Percentiles rank a stretch among this genome's conserved stretches.
Conservation (phyloP, 2,329 filamentous ascomycete species). For the Aspergillus viridinutans region DNA sequence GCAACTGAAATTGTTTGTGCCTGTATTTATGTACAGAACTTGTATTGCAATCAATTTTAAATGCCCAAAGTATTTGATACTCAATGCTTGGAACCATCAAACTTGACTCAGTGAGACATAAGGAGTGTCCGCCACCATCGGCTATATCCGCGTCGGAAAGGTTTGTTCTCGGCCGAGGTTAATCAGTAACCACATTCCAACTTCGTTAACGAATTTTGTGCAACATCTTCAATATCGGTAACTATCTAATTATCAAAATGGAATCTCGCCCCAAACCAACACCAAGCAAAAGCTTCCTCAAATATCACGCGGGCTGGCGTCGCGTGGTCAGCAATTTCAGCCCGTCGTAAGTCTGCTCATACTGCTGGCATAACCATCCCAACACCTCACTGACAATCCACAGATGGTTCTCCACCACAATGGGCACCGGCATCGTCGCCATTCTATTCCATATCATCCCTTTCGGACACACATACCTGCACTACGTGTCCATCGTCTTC, state of each 20-base stretch:
- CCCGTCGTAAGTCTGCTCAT: conserved; percentile 45
- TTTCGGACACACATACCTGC: conserved; percentile 55
- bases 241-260: neutral
- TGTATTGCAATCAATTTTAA: neutral
- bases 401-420: conserved; percentile 57
- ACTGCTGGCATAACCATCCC: neutral
- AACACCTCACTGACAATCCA: neutral
- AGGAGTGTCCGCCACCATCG: neutral
- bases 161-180: conserved; percentile 4
- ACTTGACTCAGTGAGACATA: neutral
- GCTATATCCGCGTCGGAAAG: neutral
- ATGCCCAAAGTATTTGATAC: neutral
- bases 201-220: neutral
- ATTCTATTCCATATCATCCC: conserved; percentile 60
- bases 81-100: neutral
- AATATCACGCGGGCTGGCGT: conserved; percentile 25
- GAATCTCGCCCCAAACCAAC: neutral
- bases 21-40: neutral
- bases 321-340: conserved; percentile 52
- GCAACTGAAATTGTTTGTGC: neutral
- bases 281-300: conserved; percentile 3
- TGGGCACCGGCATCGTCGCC: conserved; percentile 66
- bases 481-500: conserved; percentile 57
- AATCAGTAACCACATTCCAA: neutral
- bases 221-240: neutral